These are phyloP conservation scores for Podosphaera xanthii DNA, from an alignment of 2,329 filamentous ascomycete species.

Conservation along the genomic window DNA sequence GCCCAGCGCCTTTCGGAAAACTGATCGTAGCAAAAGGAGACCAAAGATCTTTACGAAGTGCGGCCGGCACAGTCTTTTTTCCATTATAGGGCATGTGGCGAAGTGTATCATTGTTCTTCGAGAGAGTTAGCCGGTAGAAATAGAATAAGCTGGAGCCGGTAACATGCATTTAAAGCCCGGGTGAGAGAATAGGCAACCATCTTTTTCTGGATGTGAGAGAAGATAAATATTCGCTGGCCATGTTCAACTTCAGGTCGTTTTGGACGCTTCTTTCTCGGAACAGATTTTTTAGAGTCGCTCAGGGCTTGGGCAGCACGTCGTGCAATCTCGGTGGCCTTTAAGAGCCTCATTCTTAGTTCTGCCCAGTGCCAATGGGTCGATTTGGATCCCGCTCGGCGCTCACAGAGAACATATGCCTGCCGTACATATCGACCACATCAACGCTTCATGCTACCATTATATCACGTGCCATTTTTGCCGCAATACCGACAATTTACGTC, in stretches of 20 bases:
- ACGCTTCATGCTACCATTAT: no score
- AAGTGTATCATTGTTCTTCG: conserved; percentile 23
- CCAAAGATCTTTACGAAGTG: conserved; percentile 47
- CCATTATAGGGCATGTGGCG: conserved; percentile 41
- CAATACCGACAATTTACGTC: no score
- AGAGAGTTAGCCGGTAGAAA: neutral
- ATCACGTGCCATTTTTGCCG: no score
- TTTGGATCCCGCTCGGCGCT: no score
- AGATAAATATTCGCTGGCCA: conserved; percentile 19
- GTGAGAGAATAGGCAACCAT: conserved; percentile 20
- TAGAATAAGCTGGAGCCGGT: neutral
- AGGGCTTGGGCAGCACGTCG: conserved; percentile 3
- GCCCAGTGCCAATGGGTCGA: no score
- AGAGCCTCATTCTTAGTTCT: neutral
- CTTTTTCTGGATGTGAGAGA: conserved; percentile 19
- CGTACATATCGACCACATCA: no score
- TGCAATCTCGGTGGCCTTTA: conserved; percentile 1
- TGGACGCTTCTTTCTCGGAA: neutral
- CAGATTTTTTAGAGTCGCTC: conserved; percentile 1
- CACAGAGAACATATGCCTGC: no score
- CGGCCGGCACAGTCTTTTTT: conserved; percentile 40
- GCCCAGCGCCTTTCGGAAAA: conserved; percentile 29
- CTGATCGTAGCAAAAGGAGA: conserved; percentile 33
- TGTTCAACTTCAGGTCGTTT: conserved; percentile 9
- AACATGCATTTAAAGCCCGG: conserved; percentile 16